These are phyloP conservation scores for Hanseniaspora singularis DNA, from an alignment of 805 yeast genomes.

Conservation along the genomic window DNA sequence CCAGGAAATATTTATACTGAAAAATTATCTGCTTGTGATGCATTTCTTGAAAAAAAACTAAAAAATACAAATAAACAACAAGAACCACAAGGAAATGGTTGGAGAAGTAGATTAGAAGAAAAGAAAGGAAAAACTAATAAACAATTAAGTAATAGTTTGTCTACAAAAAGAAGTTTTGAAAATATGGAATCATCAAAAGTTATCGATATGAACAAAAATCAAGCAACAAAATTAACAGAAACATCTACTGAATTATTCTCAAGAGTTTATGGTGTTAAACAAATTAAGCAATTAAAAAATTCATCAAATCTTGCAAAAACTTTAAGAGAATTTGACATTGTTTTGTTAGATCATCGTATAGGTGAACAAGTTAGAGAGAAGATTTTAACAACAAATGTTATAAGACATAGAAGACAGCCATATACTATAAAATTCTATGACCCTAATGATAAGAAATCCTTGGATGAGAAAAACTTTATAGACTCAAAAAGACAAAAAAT, in stretches of 20 bases:
- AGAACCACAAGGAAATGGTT: neutral
- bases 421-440: constrained; percentile 11
- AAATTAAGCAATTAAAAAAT: constrained; percentile 25
- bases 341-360: constrained; percentile 12
- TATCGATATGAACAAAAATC: constrained; percentile 13
- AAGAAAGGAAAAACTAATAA: too few species aligned
- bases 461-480: constrained; percentile 2
- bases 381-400: constrained; percentile 12
- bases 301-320: constrained; percentile 8
- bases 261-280: constrained; percentile 49
- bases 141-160: too few species aligned
- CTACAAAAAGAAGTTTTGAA: neutral
- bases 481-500: constrained; percentile 12
- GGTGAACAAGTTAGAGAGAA: constrained; percentile 13
- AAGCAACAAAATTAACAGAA: constrained; percentile 23
- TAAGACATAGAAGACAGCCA: constrained; percentile 16
- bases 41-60: neutral
- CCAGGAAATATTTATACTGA: constrained; percentile 49
- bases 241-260: constrained; percentile 52
- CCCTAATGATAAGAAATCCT: neutral
- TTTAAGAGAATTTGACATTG: constrained; percentile 1
- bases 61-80: neutral
- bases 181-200: too few species aligned
- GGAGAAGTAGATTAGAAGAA: constrained; percentile 16
- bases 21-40: constrained; percentile 27